Percentiles rank a stretch among this genome's conserved stretches.
Evolutionary conservation across 2,329 filamentous ascomycete species (phyloP).

Genomic region (Cryphonectria parasitica): DNA sequence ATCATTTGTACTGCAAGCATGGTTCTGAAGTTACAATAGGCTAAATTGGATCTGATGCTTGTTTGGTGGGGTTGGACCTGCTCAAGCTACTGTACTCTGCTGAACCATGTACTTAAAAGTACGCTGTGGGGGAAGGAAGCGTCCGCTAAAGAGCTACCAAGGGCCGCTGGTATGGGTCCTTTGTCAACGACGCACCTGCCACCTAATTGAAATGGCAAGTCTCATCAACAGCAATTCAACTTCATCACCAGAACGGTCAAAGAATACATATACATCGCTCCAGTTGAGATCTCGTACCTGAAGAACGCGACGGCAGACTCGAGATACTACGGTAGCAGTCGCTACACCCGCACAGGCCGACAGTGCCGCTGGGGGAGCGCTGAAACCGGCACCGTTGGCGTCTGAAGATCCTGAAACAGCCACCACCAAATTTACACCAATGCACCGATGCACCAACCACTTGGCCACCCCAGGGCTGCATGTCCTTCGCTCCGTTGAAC

Average conservation of each 20-base stretch:
- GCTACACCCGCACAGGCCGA: background rate
- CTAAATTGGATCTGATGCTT: background rate
- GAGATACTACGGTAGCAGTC: background rate
- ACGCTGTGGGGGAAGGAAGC: background rate
- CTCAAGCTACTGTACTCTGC: background rate
- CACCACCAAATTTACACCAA: slow-evolving; percentile 7
- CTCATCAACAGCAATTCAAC: background rate
- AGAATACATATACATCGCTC: background rate
- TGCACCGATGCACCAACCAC: background rate
- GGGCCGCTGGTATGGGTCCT: background rate
- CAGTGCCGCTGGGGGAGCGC: slow-evolving; percentile 7
- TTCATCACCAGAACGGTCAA: background rate
- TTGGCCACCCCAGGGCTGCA: background rate
- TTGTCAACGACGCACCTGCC: background rate
- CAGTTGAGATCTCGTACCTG: background rate
- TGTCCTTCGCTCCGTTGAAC: background rate
- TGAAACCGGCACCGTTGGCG: slow-evolving; percentile 22
- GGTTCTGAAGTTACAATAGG: background rate
- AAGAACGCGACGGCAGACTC: background rate
- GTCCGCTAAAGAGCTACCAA: background rate
- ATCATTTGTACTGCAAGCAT: background rate
- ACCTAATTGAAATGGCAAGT: background rate
- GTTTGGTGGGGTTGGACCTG: background rate
- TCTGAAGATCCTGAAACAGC: slow-evolving; percentile 29
- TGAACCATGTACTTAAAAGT: too few species aligned